Base-by-base conservation (phyloP, 169 alveolate species). In the Toxoplasma gondii region DNA sequence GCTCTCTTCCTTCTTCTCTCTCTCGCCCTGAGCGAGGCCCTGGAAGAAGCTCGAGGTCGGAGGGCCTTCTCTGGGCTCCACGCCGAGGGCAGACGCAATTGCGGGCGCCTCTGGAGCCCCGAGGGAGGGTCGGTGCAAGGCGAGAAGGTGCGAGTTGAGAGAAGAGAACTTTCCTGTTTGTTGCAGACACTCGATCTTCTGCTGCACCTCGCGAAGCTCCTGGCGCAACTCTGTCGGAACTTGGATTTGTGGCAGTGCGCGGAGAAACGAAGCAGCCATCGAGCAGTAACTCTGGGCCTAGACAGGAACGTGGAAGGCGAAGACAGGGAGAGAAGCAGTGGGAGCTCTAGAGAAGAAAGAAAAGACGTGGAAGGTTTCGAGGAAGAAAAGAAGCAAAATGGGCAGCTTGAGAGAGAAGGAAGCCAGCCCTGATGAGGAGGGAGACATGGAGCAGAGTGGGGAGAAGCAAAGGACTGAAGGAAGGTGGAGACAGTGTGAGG, bases 261-360 rank as follows among this genome's bases (percentile, higher is more conserved):
- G 90, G 39, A 82, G 54, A 41, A 82, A 82, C 16, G 90, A 38
- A 16, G 90, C 53, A 1, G 90, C 90, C 67, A 41, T 9, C 5
- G 36, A 16, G 69, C 69, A 82, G 64, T 82, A 82, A 39, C 90
- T 38, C 67, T 29, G 64, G 10, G 90, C 90, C 90, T 82, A 49
- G 69, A 74, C 49, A 36, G 19, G 19, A 16, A 31, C 5, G 45
- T 10, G 84, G 27, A 74, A 36, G 82, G 31, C 12, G 24, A 74
- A 36, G 84, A 74, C 84, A n/a, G 9, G n/a, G 38, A 74, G 9
- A n/a, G 9, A 1, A 44, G 31, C 19, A 5, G 41, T n/a, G 38
- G 9, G 38, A 69, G 24, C 81, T 10, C 34, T 4, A 17, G 24
- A 10, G 81, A 24, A 69, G 81, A 24, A 12, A 4, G 22, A 4